These are phyloP conservation scores for Pseudopithomyces chartarum DNA, from an alignment of 2,329 filamentous ascomycete species.

Conservation along the genomic window DNA sequence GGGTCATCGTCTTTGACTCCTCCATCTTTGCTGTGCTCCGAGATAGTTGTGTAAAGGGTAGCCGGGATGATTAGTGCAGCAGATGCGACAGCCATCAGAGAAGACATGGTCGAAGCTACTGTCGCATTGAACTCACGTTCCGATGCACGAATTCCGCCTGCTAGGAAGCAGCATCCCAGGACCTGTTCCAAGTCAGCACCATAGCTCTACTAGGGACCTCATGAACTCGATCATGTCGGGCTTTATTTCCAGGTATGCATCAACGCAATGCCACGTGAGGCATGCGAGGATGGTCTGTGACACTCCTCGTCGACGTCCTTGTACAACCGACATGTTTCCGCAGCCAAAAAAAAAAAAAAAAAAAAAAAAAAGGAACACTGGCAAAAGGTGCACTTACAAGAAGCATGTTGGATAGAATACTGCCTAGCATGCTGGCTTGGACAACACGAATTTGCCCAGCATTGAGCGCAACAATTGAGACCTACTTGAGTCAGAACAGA, in stretches of 20 bases:
- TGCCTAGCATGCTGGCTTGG: slow-evolving; percentile 97
- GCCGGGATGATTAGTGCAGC: slow-evolving; percentile 60
- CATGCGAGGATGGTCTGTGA: too few relatives aligned
- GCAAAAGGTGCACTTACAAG: slow-evolving; percentile 57
- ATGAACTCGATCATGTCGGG: too few relatives aligned
- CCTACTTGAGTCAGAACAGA: slow-evolving; percentile 55
- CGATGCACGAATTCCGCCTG: slow-evolving; percentile 51
- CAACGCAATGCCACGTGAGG: too few relatives aligned
- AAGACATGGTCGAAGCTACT: slow-evolving; percentile 77
- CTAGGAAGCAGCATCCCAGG: slow-evolving; percentile 59
- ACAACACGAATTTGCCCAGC: slow-evolving; percentile 91
- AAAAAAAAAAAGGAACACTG: neutral
- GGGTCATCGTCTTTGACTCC: slow-evolving; percentile 47
- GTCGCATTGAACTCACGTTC: slow-evolving; percentile 69
- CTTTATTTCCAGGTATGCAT: too few relatives aligned
- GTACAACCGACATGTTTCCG: neutral
- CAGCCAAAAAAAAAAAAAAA: neutral
- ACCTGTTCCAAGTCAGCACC: slow-evolving; percentile 59
- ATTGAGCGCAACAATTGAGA: slow-evolving; percentile 87
- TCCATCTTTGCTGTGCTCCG: slow-evolving; percentile 40
- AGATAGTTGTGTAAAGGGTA: slow-evolving; percentile 56
- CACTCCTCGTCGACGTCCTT: neutral
- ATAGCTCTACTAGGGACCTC: slow-evolving; percentile 13
- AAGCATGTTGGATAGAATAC: slow-evolving; percentile 91
- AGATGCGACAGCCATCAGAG: slow-evolving; percentile 61